Evolutionary conservation across 495 filamentous ascomycete genomes (phyloP).

Genomic region (Tuber indicum): DNA sequence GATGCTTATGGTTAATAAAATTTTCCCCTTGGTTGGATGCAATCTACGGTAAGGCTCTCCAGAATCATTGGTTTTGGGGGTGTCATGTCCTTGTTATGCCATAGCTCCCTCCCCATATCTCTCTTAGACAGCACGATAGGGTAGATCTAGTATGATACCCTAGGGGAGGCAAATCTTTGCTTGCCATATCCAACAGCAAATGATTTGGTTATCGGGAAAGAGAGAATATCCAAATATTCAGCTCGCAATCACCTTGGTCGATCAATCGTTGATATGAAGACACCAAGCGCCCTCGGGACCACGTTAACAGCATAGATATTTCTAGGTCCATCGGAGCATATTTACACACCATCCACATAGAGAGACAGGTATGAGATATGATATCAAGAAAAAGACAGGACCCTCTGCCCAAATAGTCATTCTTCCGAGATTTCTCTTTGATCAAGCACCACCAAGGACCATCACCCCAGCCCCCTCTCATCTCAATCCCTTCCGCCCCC

Average conservation of each 20-base stretch:
- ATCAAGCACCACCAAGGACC: not conserved
- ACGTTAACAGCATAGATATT: not conserved
- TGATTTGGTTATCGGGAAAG: not conserved
- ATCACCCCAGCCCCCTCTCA: not conserved
- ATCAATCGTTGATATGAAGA: not conserved
- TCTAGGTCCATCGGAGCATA: not conserved
- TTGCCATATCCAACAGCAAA: not conserved
- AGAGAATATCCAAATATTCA: not conserved
- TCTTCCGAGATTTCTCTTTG: not conserved
- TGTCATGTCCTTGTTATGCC: not conserved
- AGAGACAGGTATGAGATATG: not conserved
- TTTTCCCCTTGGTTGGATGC: not conserved
- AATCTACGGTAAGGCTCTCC: no score
- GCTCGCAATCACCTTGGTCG: not conserved
- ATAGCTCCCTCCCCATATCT: not conserved
- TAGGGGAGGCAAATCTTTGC: not conserved
- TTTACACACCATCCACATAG: not conserved
- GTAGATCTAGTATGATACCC: not conserved
- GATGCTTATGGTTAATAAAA: not conserved
- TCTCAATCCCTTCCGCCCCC: not conserved
- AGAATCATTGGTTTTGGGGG: no score
- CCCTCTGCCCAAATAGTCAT: not conserved
- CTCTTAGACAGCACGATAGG: not conserved
- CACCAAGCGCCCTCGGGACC: not conserved
- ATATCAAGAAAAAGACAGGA: not conserved